Conservation (phyloP, 768 basidiomycete species). For the Suillus decipiens region DNA sequence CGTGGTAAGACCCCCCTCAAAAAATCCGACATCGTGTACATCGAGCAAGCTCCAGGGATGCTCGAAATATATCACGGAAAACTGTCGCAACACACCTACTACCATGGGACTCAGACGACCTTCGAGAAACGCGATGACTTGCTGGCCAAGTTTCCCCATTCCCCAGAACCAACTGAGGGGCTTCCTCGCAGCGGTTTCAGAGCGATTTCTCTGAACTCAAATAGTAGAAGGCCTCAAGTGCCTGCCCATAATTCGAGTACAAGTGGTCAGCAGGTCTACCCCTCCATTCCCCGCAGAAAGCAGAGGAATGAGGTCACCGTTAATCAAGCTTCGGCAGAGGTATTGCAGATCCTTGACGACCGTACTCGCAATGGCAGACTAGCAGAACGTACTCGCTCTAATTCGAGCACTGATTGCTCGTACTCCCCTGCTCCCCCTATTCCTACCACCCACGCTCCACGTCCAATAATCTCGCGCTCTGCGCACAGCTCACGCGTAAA, state of each 20-base stretch:
- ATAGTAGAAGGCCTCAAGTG: background rate
- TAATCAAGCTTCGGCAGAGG: background rate
- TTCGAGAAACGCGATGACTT: slow-evolving; percentile 6
- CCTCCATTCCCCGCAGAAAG: slow-evolving; percentile 4
- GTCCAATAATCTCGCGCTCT: slow-evolving; percentile 5
- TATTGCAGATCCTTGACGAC: background rate
- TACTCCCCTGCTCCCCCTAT: background rate
- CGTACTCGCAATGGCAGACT: slow-evolving; percentile 7
- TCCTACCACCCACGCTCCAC: background rate
- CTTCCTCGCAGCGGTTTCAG: slow-evolving; percentile 12
- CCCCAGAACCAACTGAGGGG: slow-evolving; percentile 9
- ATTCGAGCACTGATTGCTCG: background rate
- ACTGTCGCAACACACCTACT: background rate
- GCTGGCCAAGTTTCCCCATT: slow-evolving; percentile 13
- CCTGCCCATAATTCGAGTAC: background rate
- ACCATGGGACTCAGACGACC: background rate
- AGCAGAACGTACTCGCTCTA: slow-evolving; percentile 8
- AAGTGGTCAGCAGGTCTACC: slow-evolving; percentile 1
- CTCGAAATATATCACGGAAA: slow-evolving; percentile 3
- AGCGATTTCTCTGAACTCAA: slow-evolving; percentile 6
- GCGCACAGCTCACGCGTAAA: slow-evolving; percentile 6
- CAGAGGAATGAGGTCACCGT: background rate
- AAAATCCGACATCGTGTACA: slow-evolving; percentile 11
- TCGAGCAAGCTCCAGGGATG: slow-evolving; percentile 10
- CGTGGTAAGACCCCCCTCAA: slow-evolving; percentile 18